These are phyloP conservation scores for Sporobolus alterniflorus DNA, from an alignment of 202 grass and related monocot species.

Conservation along the genomic window DNA sequence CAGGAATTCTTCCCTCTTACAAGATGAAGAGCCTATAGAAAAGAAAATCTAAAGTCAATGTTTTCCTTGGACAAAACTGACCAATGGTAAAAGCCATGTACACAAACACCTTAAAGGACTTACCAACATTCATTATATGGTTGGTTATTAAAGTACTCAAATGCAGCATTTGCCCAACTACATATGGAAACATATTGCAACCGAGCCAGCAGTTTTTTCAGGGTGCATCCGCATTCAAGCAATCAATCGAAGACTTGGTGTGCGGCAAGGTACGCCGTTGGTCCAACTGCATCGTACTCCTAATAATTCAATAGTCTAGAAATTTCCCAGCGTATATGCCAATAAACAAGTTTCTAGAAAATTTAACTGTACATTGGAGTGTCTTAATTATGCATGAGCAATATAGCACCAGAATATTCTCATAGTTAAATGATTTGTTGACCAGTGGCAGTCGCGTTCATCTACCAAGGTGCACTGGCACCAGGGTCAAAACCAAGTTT, in stretches of 20 bases:
- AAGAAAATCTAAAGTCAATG: constrained; percentile 10
- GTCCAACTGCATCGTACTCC: too few species aligned
- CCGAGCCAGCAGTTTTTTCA: too few species aligned
- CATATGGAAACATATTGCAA: too few species aligned
- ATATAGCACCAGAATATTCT: constrained; percentile 2
- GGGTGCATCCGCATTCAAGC: too few species aligned
- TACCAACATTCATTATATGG: background rate
- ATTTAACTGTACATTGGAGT: background rate
- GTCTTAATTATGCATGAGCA: background rate
- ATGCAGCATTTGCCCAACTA: too few species aligned
- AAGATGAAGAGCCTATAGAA: constrained; percentile 81
- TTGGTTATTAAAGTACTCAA: background rate
- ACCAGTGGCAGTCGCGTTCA: too few species aligned
- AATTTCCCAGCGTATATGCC: too few species aligned
- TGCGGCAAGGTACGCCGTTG: too few species aligned
- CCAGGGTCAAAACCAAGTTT: too few species aligned
- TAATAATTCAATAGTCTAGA: too few species aligned
- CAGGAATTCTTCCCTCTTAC: constrained; percentile 84
- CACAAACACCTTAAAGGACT: background rate
- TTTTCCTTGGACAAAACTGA: background rate
- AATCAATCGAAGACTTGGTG: too few species aligned
- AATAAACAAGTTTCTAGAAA: constrained; percentile 3
- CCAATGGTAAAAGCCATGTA: background rate
- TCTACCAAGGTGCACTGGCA: too few species aligned
- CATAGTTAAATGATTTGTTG: background rate